Base-by-base conservation (phyloP, 2,329 filamentous ascomycete genomes). In the Tolypocladium tropicale region DNA sequence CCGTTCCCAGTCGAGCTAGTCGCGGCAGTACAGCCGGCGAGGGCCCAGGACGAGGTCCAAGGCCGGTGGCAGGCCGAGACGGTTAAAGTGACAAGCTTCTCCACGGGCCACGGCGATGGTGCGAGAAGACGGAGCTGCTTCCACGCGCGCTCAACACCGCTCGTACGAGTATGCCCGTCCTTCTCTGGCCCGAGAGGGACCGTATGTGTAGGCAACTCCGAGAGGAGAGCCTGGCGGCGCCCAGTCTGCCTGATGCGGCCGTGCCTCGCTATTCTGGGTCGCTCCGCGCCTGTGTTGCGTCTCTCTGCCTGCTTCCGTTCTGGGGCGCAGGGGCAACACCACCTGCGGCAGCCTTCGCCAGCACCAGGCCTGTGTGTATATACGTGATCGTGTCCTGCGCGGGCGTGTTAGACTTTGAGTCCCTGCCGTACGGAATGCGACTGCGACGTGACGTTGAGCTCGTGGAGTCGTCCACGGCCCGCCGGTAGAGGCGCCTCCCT, bases 1-100 rank as follows among this genome's bases (percentile, higher is more conserved):
- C 67, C 69, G 68, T 65, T 70, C 68, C 68, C 69, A 71, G 65
- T 63, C 61, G 25, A 30, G 43, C 43, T 48, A 48, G 43, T 30
- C 43, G 43, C 30, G 25, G 43, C 6, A 18, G 25, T 30, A 6
- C 2, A 28, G 23, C 14, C 12, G 12, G 14, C 9, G 12, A 6
- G 6, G 18, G n/a, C 12, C 41, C 6, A 12, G 39, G 43, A n/a
- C 43, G 25, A 48, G 43, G 43, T 25, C n/a, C 14, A 48, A 30
- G 43, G 28, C 25, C 30, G 16, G 43, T n/a, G 25, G 21, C 43
- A 48, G 43, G 23, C 43, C 43, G 2, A 18, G 43, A 6, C 16
- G 25, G 28, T 28, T 25, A 48, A 30, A 30, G 25, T 30, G 43
- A 14, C 43, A 30, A 6, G 43, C 25, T 48, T 28, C 41, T 28